Evolutionary conservation across 306 rosid species (phyloP), one percentile per base, ranked within the genome.

Genomic region (Datisca glomerata): DNA sequence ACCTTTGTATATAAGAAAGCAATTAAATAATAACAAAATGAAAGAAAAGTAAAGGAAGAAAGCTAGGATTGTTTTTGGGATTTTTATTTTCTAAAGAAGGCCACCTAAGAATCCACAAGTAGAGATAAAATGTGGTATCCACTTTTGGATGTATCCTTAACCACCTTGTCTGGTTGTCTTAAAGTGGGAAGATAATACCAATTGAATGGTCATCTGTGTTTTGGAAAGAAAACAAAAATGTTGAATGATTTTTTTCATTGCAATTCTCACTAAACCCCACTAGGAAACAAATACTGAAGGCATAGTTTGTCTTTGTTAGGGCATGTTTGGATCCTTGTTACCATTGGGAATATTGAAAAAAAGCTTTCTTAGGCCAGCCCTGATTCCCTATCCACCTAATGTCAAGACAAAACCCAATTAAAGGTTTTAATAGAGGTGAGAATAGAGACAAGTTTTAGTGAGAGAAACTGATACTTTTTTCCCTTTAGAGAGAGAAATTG

Each of bases 261-360:
- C 42, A 58, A 61, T 64, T 49, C 75, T 47, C 64, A 47, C 16
- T 25, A 38, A 66, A 43, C 32, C 10, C 75, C 72, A n/a, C 89
- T 60, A 63, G 36, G 53, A 60, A 64, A 63, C 80, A 75, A 65
- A 51, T 8, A 38, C 37, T 17, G 29, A 51, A 71, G 46, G 45
- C 28, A 54, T 24, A n/a, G 67, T 71, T 74, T 85, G 86, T 76
- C 73, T 58, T 76, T 80, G 93, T 69, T 68, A 24, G 60, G 49
- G 51, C 69, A 20, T 66, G 75, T 71, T 80, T 85, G 96, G 66
- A 45, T 59, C 52, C 47, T 37, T 49, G 29, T 57, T 41, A 21
- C 56, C 67, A 56, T 69, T 56, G 14, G 57, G 87, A 80, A 80
- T 71, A 71, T 68, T 75, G 15, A 18, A 23, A 56, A 18, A 23